Evolutionary conservation across 2,329 filamentous ascomycete genomes (phyloP), one percentile per base, ranked within the genome.

Genomic region (Aureobasidium uvarum): DNA sequence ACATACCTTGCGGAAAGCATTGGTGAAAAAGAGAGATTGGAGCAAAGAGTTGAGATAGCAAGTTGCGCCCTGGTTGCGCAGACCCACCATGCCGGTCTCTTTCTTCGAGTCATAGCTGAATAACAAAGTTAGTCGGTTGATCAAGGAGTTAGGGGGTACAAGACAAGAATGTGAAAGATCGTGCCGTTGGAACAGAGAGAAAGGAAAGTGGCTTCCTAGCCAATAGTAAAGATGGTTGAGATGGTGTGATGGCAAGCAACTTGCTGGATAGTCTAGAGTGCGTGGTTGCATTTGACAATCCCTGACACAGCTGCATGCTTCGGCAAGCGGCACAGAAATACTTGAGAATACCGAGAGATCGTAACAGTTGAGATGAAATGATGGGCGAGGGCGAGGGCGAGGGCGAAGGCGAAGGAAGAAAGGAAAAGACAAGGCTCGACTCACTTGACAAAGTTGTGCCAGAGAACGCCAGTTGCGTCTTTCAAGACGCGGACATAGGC

Each of bases 1-100:
- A 50, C 76, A 67, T 80, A 90, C 90, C 84, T 96, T 96, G 75
- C 95, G 89, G 80, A 99, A 99, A 45, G 90, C 89, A 75, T 96
- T 97, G 50, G 86, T 80, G 68, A 78, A 77, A 73, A 81, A 80
- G 64, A 83, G 70, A 20, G 78, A 79, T 70, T 78, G 77, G 3
- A 80, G 72, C 16, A 81, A 76, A 18, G 80, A 81, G 70, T 83
- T 83, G 18, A 83, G 76, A 68, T 83, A 83, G 73, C 81, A 83
- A 13, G 81, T 83, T 43, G 95, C 95, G 69, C 95, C 95, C 77
- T 98, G 95, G 73, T 99, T 99, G 77, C 95, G 95, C 63, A 99
- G 81, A 2, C 95, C 95, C 48, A 99, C 95, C 81, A 93, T 98
- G 66, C 95, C 95, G 0, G 95, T 99, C 79, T 97, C 93, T 76